Conservation (phyloP, 352 stramenopile genomes). For the Phytopythium boreale region DNA sequence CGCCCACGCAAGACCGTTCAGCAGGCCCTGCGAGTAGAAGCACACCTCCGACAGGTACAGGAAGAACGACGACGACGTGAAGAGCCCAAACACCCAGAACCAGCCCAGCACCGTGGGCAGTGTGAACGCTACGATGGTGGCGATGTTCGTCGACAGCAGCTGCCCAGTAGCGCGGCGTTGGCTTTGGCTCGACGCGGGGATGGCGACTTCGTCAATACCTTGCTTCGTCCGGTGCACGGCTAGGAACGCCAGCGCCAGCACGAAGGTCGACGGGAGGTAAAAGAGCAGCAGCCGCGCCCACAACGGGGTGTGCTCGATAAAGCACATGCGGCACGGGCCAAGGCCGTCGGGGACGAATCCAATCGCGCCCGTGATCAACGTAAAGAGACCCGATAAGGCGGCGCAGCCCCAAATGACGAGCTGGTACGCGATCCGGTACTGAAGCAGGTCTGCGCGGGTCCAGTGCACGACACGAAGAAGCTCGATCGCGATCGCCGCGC, state of each 20-base stretch:
- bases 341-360: conserved; percentile 64
- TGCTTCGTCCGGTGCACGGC: conserved; percentile 30
- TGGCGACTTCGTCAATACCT: conserved; percentile 9
- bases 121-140: conserved; percentile 34
- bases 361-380: conserved; percentile 55
- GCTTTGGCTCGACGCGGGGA: conserved; percentile 28
- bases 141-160: conserved; percentile 44
- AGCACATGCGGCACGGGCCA: conserved; percentile 52
- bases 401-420: conserved; percentile 53
- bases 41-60: conserved; percentile 61
- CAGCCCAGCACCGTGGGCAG: conserved; percentile 45
- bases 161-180: conserved; percentile 41
- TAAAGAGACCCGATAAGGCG: conserved; percentile 35
- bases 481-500: conserved; percentile 53
- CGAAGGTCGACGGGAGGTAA: conserved; percentile 45
- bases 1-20: conserved; percentile 56
- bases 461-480: conserved; percentile 58
- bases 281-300: conserved; percentile 63
- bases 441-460: conserved; percentile 41
- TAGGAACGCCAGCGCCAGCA: conserved; percentile 28
- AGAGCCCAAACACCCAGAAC: conserved; percentile 31
- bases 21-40: conserved; percentile 60
- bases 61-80: conserved; percentile 31
- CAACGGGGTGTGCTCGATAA: conserved; percentile 40
- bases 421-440: conserved; percentile 60